Evolutionary conservation across 805 yeast genomes (phyloP), one percentile per base, ranked within the genome.

Genomic region (Debaryomyces castellii): DNA sequence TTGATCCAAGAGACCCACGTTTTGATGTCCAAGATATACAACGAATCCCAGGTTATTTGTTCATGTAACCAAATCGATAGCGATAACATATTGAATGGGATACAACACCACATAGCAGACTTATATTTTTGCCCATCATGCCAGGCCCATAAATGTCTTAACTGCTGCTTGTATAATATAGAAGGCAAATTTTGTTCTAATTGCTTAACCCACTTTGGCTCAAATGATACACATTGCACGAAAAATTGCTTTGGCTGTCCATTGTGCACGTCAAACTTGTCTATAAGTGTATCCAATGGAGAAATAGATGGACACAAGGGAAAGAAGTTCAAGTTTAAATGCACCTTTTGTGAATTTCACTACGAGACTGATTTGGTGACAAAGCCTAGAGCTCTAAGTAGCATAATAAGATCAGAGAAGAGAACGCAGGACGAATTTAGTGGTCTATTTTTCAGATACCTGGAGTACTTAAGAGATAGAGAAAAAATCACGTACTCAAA

Each of bases 181-280:
- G 62, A 57, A 22, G 49, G 53, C 47, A 69, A 69, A 48, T 71
- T 57, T 52, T 72, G 77, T 49, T 51, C 69, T 41, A 62, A 61
- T 44, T 72, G 77, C 50, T 55, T 67, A 55, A 48, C 61, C 12
- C 71, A 69, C 49, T 69, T 64, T 50, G 47, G 71, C 5, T 34
- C 61, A 6, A 53, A 52, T 3, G 48, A 54, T 44, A 49, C 14
- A 42, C 47, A 51, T 34, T 72, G 77, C 47, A 48, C 58, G n/a
- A 66, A 63, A 42, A 72, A 66, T 49, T 72, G 77, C 50, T 70
- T 70, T 44, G 59, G 52, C 22, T 72, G 77, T 47, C 76, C 76
- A 1, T 39, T 48, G 5, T 72, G 77, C 47, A 41, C 50, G 2
- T 52, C 71, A 0, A 56, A 59, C 25, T 45, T 70, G 10, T 27